These are phyloP conservation scores for Metschnikowia gelsemii DNA, from an alignment of 805 yeast genomes.

Conservation along the genomic window DNA sequence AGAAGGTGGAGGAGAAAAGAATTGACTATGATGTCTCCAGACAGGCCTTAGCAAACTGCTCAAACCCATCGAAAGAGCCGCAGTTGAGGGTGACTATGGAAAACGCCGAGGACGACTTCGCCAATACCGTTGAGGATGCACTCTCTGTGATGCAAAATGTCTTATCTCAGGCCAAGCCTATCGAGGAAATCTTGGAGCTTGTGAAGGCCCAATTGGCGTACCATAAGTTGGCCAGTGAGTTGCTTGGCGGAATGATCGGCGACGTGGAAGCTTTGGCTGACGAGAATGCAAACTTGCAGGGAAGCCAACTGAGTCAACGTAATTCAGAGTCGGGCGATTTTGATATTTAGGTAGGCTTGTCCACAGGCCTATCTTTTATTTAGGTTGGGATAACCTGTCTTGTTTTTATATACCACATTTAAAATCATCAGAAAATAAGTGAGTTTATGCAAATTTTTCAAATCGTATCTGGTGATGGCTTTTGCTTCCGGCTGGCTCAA, in stretches of 20 bases:
- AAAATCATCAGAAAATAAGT: not conserved
- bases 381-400: too few relatives aligned
- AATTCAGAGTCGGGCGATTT: constrained; percentile 25
- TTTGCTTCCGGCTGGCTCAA: too few relatives aligned
- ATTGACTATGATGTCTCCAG: constrained; percentile 79
- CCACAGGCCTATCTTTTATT: not conserved
- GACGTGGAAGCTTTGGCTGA: constrained; percentile 61
- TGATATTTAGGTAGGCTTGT: constrained; percentile 21
- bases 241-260: constrained; percentile 62
- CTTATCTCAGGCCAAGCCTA: constrained; percentile 65
- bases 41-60: constrained; percentile 38
- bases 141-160: constrained; percentile 80
- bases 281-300: constrained; percentile 33
- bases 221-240: constrained; percentile 71
- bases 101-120: constrained; percentile 84
- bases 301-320: constrained; percentile 16
- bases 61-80: constrained; percentile 57
- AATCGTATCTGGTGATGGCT: too few relatives aligned
- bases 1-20: constrained; percentile 73
- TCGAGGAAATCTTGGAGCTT: constrained; percentile 65
- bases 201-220: constrained; percentile 78
- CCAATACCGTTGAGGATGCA: constrained; percentile 86
- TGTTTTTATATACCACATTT: not conserved
- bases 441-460: not conserved
- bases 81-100: constrained; percentile 75